Evolutionary conservation across 345 rosid species (phyloP), one percentile per base, ranked within the genome.

Genomic region (Salix viminalis): DNA sequence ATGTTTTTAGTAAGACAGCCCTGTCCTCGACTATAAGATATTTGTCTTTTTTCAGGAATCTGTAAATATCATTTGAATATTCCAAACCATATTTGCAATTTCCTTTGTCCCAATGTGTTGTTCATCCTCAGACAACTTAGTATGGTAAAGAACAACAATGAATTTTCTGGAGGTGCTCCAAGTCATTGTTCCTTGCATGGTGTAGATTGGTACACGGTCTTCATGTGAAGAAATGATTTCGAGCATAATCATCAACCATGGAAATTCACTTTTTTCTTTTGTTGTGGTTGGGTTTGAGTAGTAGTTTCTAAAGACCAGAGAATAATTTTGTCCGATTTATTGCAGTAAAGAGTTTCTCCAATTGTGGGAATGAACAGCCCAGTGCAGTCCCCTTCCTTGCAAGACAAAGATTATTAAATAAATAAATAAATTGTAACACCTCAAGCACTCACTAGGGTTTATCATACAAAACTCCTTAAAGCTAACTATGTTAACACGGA

Each of bases 31-130:
- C 61, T 32, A 52, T 72, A 65, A 69, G n/a, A 10, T 62, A 32
- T 64, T 32, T 19, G 28, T 66, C 66, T 44, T 36, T 21, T 21
- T 37, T 67, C 64, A 48, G 77, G 69, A 62, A 61, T 61, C 44
- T 74, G 77, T 73, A 68, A 68, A 69, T 61, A 41, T 32, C 37
- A 65, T 26, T 26, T 16, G n/a, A 65, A 65, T 65, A 32, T 36
- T 36, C 9, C 58, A 34, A 60, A 12, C 8, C 34, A 70, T 60
- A 36, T 32, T 19, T 70, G 52, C 36, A 62, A 32, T 71, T 70
- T 61, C 39, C n/a, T 64, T 34, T 69, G 8, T 6, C 58, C 34
- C 1, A 12, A 13, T 54, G 67, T 30, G 32, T 30, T 72, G 37
- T n/a, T 21, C 44, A 7, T 46, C 36, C 4, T 14, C 48, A 5